Evolutionary conservation across 352 stramenopile species (phyloP).

Genomic region (Globisporangium cederbergense): DNA sequence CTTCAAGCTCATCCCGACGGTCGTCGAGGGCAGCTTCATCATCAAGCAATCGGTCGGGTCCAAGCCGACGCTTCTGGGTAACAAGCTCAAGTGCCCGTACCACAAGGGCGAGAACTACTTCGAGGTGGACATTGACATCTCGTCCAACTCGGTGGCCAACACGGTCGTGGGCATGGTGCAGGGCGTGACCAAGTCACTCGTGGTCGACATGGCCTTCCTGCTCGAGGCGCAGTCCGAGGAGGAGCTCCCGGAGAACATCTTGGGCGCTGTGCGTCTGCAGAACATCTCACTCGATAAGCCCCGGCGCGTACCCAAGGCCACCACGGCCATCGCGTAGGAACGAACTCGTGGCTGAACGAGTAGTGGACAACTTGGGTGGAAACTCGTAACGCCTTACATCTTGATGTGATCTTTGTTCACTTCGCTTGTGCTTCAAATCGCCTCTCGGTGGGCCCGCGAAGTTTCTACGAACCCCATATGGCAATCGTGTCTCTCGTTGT

Average conservation of each 20-base stretch:
- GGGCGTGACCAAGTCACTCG: constrained; percentile 85
- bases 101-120: constrained; percentile 91
- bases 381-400: too few species aligned
- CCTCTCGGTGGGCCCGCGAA: too few species aligned
- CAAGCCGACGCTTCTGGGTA: constrained; percentile 95
- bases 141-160: constrained; percentile 89
- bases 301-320: constrained; percentile 38
- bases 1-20: constrained; percentile 97
- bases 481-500: too few species aligned
- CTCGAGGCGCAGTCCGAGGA: constrained; percentile 83
- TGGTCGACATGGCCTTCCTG: constrained; percentile 89
- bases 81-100: constrained; percentile 93
- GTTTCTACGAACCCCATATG: too few species aligned
- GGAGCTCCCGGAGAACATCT: constrained; percentile 81
- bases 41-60: constrained; percentile 94
- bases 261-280: constrained; percentile 78
- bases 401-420: too few species aligned
- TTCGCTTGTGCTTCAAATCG: too few species aligned
- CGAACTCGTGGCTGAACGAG: too few species aligned
- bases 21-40: constrained; percentile 97
- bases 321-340: not conserved
- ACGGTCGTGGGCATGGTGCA: constrained; percentile 88
- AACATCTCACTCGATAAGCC: constrained; percentile 82
- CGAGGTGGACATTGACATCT: constrained; percentile 95
- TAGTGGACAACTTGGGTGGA: too few species aligned